A percentile compares a stretch with the other conserved stretches of the same genome.
phyloP scores from a whole-genome alignment of 2,329 filamentous ascomycete species.

The Talaromyces atroroseus region DNA sequence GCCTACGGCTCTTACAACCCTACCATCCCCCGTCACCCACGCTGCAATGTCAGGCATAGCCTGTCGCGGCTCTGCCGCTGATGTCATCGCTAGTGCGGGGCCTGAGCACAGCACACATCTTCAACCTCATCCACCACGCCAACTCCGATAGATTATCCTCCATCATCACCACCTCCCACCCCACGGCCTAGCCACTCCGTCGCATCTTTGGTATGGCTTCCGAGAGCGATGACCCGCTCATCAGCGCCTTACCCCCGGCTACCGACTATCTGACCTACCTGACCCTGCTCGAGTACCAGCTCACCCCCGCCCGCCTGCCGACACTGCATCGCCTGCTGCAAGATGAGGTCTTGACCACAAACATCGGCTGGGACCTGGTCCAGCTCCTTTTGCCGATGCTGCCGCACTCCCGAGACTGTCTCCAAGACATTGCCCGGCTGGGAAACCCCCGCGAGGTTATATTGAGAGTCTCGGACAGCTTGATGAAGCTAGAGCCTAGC shows the following conservation, averaged over 20 bases:
- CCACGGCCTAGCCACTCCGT: not conserved
- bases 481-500: conserved; percentile 52
- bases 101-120: not conserved
- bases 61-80: conserved; percentile 10
- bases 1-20: not conserved
- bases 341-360: conserved; percentile 55
- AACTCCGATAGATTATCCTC: not conserved
- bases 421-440: conserved; percentile 56
- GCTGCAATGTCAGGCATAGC: not conserved
- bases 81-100: conserved; percentile 13
- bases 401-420: conserved; percentile 53
- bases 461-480: conserved; percentile 56
- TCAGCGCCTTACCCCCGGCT: conserved; percentile 55
- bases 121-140: not conserved
- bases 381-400: conserved; percentile 57
- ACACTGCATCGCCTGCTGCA: conserved; percentile 55
- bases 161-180: not conserved
- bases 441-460: conserved; percentile 62
- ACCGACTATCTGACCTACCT: conserved; percentile 63
- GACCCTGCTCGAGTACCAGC: conserved; percentile 60
- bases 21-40: not conserved
- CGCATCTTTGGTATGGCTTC: conserved; percentile 22
- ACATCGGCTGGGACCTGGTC: conserved; percentile 63
- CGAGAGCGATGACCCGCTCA: conserved; percentile 44
- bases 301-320: conserved; percentile 54